A percentile compares a stretch with the other conserved stretches of the same genome.
These are phyloP conservation scores for Ramicandelaber brevisporus DNA, from an alignment of 192 early-diverging fungal species.

Conservation along the genomic window DNA sequence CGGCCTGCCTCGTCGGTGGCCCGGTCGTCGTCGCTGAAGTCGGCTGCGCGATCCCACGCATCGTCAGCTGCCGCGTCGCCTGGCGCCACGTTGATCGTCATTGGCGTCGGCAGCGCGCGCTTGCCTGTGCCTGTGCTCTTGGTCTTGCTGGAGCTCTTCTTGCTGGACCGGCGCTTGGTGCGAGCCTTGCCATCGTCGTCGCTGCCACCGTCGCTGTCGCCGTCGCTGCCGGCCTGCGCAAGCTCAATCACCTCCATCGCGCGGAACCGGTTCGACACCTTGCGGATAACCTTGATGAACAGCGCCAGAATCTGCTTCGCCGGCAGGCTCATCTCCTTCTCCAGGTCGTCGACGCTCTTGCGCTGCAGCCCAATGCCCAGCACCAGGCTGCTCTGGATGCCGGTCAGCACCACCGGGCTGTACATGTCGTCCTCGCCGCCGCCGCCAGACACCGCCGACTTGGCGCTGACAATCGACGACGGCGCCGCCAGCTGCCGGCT, in stretches of 20 bases:
- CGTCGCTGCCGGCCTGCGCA: conserved; percentile 5
- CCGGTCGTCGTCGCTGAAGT: conserved; percentile 60
- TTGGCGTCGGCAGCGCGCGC: conserved; percentile 9
- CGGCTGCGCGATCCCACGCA: conserved; percentile 64
- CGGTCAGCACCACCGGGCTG: conserved; percentile 34
- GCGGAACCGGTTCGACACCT: conserved; percentile 43
- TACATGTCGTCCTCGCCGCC: conserved; percentile 1
- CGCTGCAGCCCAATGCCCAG: conserved; percentile 79
- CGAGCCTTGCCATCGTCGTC: conserved; percentile 7
- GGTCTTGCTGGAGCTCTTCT: not conserved
- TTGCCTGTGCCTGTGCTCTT: conserved; percentile 4
- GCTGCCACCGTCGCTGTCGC: conserved; percentile 6
- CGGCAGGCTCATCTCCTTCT: conserved; percentile 63
- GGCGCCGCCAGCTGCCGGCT: conserved; percentile 11
- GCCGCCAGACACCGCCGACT: no score
- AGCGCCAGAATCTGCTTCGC: conserved; percentile 70
- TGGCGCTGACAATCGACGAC: not conserved
- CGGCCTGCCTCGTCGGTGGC: conserved; percentile 59
- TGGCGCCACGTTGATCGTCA: conserved; percentile 4
- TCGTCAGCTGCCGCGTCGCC: conserved; percentile 27
- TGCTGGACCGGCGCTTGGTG: not conserved
- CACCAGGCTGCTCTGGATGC: conserved; percentile 67
- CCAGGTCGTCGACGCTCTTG: conserved; percentile 72
- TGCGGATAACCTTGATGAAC: conserved; percentile 83
- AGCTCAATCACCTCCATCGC: conserved; percentile 25